Evolutionary conservation across 2,329 filamentous ascomycete species (phyloP), one percentile per base, ranked within the genome.

Genomic region (Colletotrichum karsti): DNA sequence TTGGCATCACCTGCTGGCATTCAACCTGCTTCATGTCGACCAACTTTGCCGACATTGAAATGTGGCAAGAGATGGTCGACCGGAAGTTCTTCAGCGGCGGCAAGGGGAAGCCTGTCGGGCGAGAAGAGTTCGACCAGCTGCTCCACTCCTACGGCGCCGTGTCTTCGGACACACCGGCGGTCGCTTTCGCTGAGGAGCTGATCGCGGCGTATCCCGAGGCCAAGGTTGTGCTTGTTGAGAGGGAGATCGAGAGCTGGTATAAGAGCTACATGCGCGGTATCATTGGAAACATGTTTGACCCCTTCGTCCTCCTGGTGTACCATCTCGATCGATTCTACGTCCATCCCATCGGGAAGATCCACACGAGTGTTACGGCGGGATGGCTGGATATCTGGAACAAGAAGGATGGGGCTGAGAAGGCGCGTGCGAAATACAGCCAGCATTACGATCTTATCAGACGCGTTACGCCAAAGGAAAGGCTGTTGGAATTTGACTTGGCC

Each of bases 201-300:
- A 68, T 84, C 56, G 75, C 78, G 28, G 65, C 82, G 15, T 83
- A 83, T 60, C 82, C 82, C 0, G 75, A 83, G 24, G 81, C 82
- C 8, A 79, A 78, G 53, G 79, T 83, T 9, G 78, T 84, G 26
- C 77, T 77, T 68, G 59, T 67, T 0, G 78, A 77, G n/a, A 70
- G 72, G 24, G 74, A 76, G 42, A 70, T 73, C 1, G 72, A 72
- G n/a, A 70, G 72, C 9, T 77, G 76, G 76, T 73, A 73, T 71
- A 56, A 70, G 44, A 75, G 73, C 54, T 65, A 50, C 39, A 55
- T 63, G 53, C n/a, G 59, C 6, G 46, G 65, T 0, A 33, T 68
- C 20, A 53, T 64, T 10, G 33, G 20, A 5, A 68, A 64, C 5
- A 68, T 64, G 59, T 68, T 53, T 46, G 33, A 51, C 15, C 41